These are phyloP conservation scores for Teratosphaeriaceae sp. DNA, from an alignment of 2,329 filamentous ascomycete species.

Conservation along the genomic window DNA sequence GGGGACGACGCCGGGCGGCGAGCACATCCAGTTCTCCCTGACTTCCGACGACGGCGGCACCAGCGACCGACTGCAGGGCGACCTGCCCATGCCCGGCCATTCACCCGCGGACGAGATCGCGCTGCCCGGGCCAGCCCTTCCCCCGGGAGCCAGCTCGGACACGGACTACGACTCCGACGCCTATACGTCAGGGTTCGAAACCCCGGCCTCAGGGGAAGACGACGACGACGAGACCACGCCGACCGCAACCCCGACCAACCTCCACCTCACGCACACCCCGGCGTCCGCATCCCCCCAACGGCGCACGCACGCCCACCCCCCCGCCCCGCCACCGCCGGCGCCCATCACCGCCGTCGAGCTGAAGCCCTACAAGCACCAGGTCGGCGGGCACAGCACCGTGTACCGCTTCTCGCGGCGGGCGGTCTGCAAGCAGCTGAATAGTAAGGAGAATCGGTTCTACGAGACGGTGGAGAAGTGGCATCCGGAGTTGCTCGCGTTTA, in stretches of 20 bases:
- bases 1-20: too few relatives aligned
- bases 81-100: constrained; percentile 41
- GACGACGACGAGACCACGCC: constrained; percentile 44
- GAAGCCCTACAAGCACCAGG: constrained; percentile 95
- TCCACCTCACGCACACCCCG: constrained; percentile 19
- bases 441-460: constrained; percentile 97
- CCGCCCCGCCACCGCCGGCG: too few relatives aligned
- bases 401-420: constrained; percentile 93
- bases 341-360: constrained; percentile 89
- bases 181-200: constrained; percentile 42
- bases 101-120: constrained; percentile 12
- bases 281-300: too few relatives aligned
- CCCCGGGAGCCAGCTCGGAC: constrained; percentile 8
- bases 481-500: constrained; percentile 79
- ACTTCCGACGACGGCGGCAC: constrained; percentile 55
- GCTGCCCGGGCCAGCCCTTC: constrained; percentile 12
- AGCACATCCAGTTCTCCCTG: constrained; percentile 57
- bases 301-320: too few relatives aligned
- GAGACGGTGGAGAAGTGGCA: constrained; percentile 90
- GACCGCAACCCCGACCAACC: constrained; percentile 39
- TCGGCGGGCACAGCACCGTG: constrained; percentile 91
- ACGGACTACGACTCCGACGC: constrained; percentile 20
- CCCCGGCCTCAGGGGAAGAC: constrained; percentile 47
- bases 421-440: constrained; percentile 97
- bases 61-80: constrained; percentile 55